phyloP scores from a whole-genome alignment of 805 yeast species.

The Ogataea chonburiensis region DNA sequence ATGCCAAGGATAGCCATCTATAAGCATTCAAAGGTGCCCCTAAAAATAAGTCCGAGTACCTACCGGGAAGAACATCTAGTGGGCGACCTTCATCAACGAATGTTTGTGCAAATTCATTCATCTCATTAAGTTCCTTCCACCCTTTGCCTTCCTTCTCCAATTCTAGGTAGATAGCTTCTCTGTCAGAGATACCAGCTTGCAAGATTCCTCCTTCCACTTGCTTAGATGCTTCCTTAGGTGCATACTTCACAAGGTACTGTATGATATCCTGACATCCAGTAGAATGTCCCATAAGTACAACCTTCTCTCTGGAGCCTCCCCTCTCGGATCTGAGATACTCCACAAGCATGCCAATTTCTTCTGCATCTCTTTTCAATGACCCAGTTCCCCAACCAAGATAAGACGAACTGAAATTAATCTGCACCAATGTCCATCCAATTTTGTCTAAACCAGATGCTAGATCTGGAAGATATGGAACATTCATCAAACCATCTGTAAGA shows the following conservation, averaged over 20 bases:
- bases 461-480: conserved; percentile 62
- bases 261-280: conserved; percentile 81
- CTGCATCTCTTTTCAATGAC: conserved; percentile 54
- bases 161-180: conserved; percentile 41
- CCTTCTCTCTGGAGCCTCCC: conserved; percentile 45
- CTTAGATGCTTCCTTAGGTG: conserved; percentile 17
- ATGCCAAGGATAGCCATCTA: conserved; percentile 64
- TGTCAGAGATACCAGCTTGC: conserved; percentile 75
- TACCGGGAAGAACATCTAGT: conserved; percentile 50
- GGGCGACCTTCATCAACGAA: conserved; percentile 45
- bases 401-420: conserved; percentile 54
- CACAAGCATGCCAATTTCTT: conserved; percentile 55
- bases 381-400: conserved; percentile 73
- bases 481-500: conserved; percentile 63
- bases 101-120: conserved; percentile 34
- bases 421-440: conserved; percentile 57
- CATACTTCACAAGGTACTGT: conserved; percentile 49
- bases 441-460: conserved; percentile 44
- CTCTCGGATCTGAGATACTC: conserved; percentile 46
- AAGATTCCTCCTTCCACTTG: conserved; percentile 55
- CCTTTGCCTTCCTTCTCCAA: conserved; percentile 29
- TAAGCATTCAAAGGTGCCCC: conserved; percentile 63
- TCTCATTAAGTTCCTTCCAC: conserved; percentile 45
- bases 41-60: conserved; percentile 44
- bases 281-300: conserved; percentile 77